phyloP scores from a whole-genome alignment of 2,329 filamentous ascomycete genomes.

The Alternaria burnsii region DNA sequence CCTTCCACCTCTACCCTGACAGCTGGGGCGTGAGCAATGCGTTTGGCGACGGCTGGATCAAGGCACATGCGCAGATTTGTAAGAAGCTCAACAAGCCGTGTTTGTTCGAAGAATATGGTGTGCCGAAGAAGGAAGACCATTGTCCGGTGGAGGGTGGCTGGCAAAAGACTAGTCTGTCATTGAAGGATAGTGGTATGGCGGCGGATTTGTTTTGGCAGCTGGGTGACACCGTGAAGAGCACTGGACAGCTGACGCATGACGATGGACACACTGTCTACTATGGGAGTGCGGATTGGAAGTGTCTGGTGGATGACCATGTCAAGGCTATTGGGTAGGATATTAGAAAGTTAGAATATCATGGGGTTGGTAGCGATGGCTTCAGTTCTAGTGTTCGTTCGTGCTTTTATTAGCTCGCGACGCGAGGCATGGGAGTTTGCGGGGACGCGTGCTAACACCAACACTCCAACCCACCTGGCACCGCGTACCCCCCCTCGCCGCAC shows the following conservation, averaged over 20 bases:
- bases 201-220: conserved; percentile 48
- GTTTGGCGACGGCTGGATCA: conserved; percentile 59
- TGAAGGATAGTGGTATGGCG: conserved; percentile 39
- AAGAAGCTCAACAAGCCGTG: conserved; percentile 51
- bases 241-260: conserved; percentile 35
- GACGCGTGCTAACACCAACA: conserved; percentile 2
- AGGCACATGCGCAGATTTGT: conserved; percentile 55
- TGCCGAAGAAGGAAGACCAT: conserved; percentile 30
- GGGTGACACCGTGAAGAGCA: conserved; percentile 35
- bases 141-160: conserved; percentile 41
- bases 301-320: conserved; percentile 41
- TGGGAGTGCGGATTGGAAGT: conserved; percentile 40
- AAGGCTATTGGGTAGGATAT: conserved; percentile 32
- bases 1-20: conserved; percentile 62
- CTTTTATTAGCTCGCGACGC: neutral
- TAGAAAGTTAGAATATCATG: neutral
- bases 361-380: neutral
- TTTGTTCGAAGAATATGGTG: conserved; percentile 53
- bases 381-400: neutral
- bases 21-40: conserved; percentile 48
- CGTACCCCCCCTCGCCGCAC: conserved; percentile 9
- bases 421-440: conserved; percentile 1
- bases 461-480: neutral
- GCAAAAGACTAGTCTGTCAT: conserved; percentile 40
- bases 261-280: conserved; percentile 47